Conservation (phyloP, 306 rosid genomes). For the Senna siamea region DNA sequence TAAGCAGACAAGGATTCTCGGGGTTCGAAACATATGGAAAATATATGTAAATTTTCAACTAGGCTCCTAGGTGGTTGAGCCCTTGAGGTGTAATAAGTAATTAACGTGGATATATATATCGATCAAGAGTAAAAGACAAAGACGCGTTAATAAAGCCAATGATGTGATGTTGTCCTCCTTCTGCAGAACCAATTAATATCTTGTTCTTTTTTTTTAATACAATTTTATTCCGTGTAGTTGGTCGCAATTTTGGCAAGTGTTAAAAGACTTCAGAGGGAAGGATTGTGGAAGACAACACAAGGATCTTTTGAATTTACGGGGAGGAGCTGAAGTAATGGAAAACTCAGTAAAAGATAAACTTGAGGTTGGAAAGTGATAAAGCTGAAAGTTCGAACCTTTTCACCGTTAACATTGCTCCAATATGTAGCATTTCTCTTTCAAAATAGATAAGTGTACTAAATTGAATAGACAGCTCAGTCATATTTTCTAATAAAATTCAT, state of each 20-base stretch:
- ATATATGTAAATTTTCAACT: constrained; percentile 10
- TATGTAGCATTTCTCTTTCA: no score
- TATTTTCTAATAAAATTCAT: no score
- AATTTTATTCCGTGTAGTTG: constrained; percentile 44
- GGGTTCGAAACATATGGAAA: constrained; percentile 28
- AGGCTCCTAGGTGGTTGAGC: constrained; percentile 31
- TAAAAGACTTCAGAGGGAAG: background rate
- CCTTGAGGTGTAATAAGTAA: constrained; percentile 1
- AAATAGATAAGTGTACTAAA: no score
- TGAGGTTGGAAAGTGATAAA: no score
- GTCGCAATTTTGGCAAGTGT: constrained; percentile 37
- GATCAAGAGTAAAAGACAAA: constrained; percentile 55
- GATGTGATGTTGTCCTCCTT: constrained; percentile 44
- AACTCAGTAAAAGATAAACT: no score
- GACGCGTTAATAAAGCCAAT: constrained; percentile 55
- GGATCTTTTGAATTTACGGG: no score
- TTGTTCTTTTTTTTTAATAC: constrained; percentile 16
- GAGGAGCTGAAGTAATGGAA: no score
- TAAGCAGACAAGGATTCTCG: constrained; percentile 25
- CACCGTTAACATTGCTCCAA: no score
- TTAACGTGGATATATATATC: no score
- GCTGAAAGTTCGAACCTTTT: no score
- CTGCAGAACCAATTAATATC: constrained; percentile 36
- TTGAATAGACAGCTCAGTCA: background rate
- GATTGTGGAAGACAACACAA: no score